Percentiles rank a stretch among this genome's conserved stretches.
Conservation (phyloP, 805 yeast species). For the Wickerhamiella hasegawae region DNA sequence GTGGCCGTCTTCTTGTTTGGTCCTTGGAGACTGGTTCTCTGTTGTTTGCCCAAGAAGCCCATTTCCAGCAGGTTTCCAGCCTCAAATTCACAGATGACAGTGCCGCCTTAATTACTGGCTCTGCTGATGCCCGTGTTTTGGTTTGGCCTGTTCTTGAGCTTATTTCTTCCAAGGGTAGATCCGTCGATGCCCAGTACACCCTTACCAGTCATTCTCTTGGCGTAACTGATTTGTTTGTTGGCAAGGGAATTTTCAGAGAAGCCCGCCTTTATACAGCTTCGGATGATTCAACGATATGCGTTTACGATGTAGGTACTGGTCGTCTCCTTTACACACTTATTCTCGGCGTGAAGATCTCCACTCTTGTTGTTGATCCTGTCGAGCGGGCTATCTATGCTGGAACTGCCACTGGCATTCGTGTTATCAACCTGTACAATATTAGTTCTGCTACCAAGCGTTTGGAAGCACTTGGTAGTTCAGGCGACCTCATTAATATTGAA, state of each 20-base stretch:
- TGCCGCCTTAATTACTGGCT: constrained; percentile 54
- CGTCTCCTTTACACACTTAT: constrained; percentile 54
- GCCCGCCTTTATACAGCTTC: constrained; percentile 53
- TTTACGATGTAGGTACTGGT: constrained; percentile 39
- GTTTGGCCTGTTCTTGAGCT: constrained; percentile 61
- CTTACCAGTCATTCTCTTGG: constrained; percentile 29
- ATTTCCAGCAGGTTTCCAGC: constrained; percentile 58
- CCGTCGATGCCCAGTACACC: constrained; percentile 15
- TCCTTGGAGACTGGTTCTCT: constrained; percentile 64
- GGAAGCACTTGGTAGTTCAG: constrained; percentile 48
- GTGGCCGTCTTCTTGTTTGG: constrained; percentile 80
- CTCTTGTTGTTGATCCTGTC: constrained; percentile 60
- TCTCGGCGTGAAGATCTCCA: constrained; percentile 38
- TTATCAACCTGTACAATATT: constrained; percentile 34
- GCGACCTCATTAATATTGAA: constrained; percentile 36
- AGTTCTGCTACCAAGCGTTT: constrained; percentile 24
- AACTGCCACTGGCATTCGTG: constrained; percentile 43
- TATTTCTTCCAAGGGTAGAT: constrained; percentile 22
- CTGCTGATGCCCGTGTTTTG: constrained; percentile 63
- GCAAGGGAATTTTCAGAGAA: constrained; percentile 42
- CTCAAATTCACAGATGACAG: constrained; percentile 48
- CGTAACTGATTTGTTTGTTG: constrained; percentile 32
- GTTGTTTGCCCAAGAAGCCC: constrained; percentile 59
- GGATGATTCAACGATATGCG: constrained; percentile 55
- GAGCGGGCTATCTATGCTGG: constrained; percentile 65